Base-by-base conservation (phyloP, 176 grass and related monocot species). In the Canna indica region DNA sequence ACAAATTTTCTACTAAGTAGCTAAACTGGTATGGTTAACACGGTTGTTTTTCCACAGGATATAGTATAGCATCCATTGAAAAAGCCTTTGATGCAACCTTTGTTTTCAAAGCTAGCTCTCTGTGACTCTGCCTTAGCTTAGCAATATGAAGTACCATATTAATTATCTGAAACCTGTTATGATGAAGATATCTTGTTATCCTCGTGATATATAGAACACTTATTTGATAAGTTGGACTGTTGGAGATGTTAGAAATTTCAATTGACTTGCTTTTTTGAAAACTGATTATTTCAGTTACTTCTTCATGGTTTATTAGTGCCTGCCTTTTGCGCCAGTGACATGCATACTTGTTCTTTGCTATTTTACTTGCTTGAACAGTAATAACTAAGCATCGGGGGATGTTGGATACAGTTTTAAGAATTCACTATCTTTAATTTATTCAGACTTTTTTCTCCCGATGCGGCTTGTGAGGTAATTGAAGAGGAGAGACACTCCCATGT, bases 371-470 rank as follows among this genome's bases (percentile, higher is more conserved):
- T 29, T 14, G 11, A 12, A 60, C 11, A 27, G 12, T 15, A 29
- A 29, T 16, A 4, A 30, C 15, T 3, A 1, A 30, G 4, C 11
- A 29, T 60, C 7, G 3, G 11, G 7, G 15, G 9, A 11, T 68
- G 28, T 38, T 38, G 36, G 28, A 14, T 36, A 26, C 7, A 10
- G 47, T 68, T 58, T 47, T 78, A 12, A 72, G 34, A 46, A 77
- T 18, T 68, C 28, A 73, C 48, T n/a, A n/a, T 69, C 72, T 14
- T 67, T 69, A 32, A 17, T 77, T 73, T 57, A 76, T 54, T 70
- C 90, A 99, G 94, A 82, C 87, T 99, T 56, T 99, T 99, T 87
- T 99, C 94, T 83, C 84, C 94, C 15, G 82, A 90, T 66, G 81
- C 82, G 36, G 80, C 88, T 32, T 99, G 94, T 13, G 94, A 99